phyloP scores from a whole-genome alignment of 116 monocot genomes.

The Papilionanthe hybrid region DNA sequence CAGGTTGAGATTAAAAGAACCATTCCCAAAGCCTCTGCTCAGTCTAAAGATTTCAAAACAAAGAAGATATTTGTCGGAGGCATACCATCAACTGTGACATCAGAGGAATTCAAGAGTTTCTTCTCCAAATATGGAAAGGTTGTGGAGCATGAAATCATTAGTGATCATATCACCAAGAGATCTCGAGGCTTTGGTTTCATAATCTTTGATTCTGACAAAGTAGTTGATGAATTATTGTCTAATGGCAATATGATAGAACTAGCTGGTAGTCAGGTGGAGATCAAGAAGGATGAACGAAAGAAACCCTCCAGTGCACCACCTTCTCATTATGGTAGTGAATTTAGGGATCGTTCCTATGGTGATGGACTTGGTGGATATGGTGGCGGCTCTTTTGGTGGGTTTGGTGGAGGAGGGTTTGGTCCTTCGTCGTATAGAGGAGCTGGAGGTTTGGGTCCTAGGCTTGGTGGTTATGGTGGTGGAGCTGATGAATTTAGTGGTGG shows the following conservation, averaged over 20 bases:
- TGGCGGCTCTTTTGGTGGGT: conserved; percentile 35
- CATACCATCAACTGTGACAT: conserved; percentile 44
- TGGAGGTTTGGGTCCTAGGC: conserved; percentile 60
- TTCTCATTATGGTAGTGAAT: conserved; percentile 59
- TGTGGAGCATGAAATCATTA: conserved; percentile 78
- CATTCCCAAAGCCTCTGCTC: conserved; percentile 62
- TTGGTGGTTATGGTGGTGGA: conserved; percentile 34
- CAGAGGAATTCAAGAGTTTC: conserved; percentile 84
- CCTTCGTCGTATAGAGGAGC: conserved; percentile 48
- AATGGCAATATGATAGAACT: conserved; percentile 90
- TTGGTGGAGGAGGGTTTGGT: conserved; percentile 52
- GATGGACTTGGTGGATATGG: conserved; percentile 51
- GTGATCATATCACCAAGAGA: conserved; percentile 63
- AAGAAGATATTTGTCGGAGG: conserved; percentile 91
- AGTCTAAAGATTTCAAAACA: conserved; percentile 63
- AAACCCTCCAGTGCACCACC: conserved; percentile 71
- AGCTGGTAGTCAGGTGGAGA: conserved; percentile 79
- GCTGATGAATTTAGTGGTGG: conserved; percentile 11
- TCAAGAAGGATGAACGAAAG: conserved; percentile 80
- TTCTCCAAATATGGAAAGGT: conserved; percentile 70
- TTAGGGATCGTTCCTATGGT: conserved; percentile 52
- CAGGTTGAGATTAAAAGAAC: conserved; percentile 86
- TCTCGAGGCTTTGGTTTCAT: conserved; percentile 90
- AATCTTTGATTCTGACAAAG: conserved; percentile 66
- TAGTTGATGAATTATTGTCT: conserved; percentile 72